A percentile compares a stretch with the other conserved stretches of the same genome.
phyloP scores from a whole-genome alignment of 345 rosid species.

The Eucalyptus tenuipes region DNA sequence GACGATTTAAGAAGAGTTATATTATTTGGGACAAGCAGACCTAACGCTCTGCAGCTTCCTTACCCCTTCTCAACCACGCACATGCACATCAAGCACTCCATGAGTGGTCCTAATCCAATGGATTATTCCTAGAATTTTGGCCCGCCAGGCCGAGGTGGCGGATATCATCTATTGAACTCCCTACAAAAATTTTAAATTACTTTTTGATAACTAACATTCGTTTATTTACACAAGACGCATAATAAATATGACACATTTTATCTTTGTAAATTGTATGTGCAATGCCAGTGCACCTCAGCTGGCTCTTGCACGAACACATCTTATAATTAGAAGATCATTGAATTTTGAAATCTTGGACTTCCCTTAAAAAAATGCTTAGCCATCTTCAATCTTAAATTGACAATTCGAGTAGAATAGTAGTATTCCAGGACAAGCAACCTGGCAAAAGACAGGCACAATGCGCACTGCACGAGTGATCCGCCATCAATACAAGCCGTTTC shows the following conservation, averaged over 20 bases:
- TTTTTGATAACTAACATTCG: too few species aligned
- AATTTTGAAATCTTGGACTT: background rate
- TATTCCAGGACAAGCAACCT: background rate
- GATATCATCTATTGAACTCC: background rate
- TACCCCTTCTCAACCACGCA: background rate
- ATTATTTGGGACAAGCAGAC: background rate
- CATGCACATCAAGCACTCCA: background rate
- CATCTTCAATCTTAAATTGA: background rate
- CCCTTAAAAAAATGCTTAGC: background rate
- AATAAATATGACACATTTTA: too few species aligned
- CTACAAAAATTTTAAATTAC: background rate
- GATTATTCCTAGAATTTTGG: background rate
- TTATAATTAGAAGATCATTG: background rate
- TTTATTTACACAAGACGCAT: background rate
- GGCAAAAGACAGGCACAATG: background rate
- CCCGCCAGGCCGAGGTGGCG: background rate
- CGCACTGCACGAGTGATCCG: background rate
- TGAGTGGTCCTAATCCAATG: background rate
- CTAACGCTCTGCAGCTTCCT: fast-evolving
- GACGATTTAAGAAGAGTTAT: fast-evolving
- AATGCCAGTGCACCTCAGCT: background rate
- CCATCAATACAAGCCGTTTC: background rate
- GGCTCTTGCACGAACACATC: background rate
- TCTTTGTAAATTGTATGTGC: background rate
- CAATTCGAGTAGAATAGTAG: background rate